These are phyloP conservation scores for Kwoniella mangroviensis DNA, from an alignment of 768 basidiomycete species.

Conservation along the genomic window DNA sequence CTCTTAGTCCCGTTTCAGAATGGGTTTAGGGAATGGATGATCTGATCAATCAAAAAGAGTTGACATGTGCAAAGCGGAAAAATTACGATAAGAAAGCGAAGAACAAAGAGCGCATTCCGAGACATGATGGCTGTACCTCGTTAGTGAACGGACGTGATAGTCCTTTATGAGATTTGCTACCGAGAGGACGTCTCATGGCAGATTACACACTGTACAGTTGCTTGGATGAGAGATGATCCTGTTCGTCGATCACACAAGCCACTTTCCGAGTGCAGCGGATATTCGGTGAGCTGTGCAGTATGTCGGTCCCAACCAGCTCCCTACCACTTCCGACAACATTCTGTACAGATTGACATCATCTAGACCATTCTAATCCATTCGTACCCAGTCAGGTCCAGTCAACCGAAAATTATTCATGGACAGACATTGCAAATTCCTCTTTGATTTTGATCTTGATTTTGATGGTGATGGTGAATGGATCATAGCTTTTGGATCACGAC, in stretches of 20 bases:
- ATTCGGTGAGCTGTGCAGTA: not conserved
- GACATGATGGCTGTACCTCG: not conserved
- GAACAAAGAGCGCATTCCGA: not conserved
- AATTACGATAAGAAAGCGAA: not conserved
- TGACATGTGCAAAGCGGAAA: not conserved
- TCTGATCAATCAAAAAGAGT: not conserved
- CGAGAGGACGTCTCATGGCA: not conserved
- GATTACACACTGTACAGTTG: not conserved
- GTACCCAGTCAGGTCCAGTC: not conserved
- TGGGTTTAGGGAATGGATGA: not conserved
- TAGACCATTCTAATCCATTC: not conserved
- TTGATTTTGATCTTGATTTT: conserved; percentile 2
- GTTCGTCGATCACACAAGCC: not conserved
- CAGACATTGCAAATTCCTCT: not conserved
- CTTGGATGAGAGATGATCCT: too few relatives aligned
- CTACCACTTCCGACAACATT: not conserved
- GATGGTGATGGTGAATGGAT: not conserved
- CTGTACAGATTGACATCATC: not conserved
- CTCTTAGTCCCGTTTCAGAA: not conserved
- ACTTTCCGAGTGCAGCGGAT: not conserved
- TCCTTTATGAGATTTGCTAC: not conserved
- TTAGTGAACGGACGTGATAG: not conserved
- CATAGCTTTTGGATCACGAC: not conserved
- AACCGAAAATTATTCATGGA: not conserved
- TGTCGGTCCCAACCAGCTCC: not conserved